These are phyloP conservation scores for Lanmaoa rubissima DNA, from an alignment of 768 basidiomycete species.

Conservation along the genomic window DNA sequence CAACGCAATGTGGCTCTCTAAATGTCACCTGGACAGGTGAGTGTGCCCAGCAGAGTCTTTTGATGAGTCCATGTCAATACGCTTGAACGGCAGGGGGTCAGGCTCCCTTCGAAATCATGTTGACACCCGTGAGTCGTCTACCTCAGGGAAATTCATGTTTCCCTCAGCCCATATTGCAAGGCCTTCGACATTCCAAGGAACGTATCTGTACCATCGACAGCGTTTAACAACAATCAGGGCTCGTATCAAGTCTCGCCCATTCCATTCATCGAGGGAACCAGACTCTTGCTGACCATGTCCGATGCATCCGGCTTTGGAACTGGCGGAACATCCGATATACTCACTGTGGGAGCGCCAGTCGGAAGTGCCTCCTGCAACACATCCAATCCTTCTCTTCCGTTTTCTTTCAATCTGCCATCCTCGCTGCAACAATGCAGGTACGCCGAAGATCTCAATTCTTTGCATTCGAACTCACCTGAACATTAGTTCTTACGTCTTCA, in stretches of 20 bases:
- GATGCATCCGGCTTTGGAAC: slow-evolving; percentile 68
- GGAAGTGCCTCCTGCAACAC: slow-evolving; percentile 48
- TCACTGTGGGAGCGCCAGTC: slow-evolving; percentile 47
- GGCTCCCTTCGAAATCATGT: slow-evolving; percentile 47
- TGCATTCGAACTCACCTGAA: slow-evolving; percentile 2
- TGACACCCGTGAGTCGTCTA: slow-evolving; percentile 49
- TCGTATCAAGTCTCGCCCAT: slow-evolving; percentile 47
- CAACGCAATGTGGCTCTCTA: slow-evolving; percentile 64
- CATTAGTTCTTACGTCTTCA: slow-evolving; percentile 47
- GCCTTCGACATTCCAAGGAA: slow-evolving; percentile 53
- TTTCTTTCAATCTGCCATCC: slow-evolving; percentile 48
- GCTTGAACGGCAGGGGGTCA: slow-evolving; percentile 46
- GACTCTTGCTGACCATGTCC: slow-evolving; percentile 63
- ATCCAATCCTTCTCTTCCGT: slow-evolving; percentile 41
- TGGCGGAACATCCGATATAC: slow-evolving; percentile 54
- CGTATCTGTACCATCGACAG: slow-evolving; percentile 51
- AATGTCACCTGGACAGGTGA: slow-evolving; percentile 62
- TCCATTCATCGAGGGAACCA: slow-evolving; percentile 36
- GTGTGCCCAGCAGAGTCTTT: slow-evolving; percentile 8
- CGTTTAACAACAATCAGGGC: slow-evolving; percentile 54
- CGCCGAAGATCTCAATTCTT: slow-evolving; percentile 10
- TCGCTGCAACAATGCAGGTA: slow-evolving; percentile 64
- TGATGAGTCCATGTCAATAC: not conserved
- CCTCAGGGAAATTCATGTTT: not conserved
- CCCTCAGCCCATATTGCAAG: slow-evolving; percentile 33